Percentiles rank a stretch among this genome's conserved stretches.
phyloP scores from a whole-genome alignment of 768 basidiomycete species.

The Xanthoconium purpureum region DNA sequence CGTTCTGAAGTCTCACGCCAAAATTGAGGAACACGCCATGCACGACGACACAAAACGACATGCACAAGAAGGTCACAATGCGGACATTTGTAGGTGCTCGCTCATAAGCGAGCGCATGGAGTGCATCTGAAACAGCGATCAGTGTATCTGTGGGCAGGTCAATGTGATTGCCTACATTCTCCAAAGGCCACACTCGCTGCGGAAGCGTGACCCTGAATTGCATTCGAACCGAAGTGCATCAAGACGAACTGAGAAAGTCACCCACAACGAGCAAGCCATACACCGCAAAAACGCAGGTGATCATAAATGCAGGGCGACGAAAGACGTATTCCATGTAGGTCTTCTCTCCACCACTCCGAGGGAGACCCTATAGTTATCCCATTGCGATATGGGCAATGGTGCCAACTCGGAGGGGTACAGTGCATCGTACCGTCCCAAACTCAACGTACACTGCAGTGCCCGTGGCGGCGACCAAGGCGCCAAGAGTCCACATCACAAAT shows the following conservation, averaged over 20 bases:
- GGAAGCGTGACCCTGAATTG: slow-evolving; percentile 50
- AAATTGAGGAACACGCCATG: slow-evolving; percentile 53
- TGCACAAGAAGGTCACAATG: slow-evolving; percentile 50
- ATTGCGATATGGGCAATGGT: neutral
- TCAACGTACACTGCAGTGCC: slow-evolving; percentile 76
- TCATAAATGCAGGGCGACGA: slow-evolving; percentile 56
- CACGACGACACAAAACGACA: slow-evolving; percentile 53
- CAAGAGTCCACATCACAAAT: slow-evolving; percentile 68
- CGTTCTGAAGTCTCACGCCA: slow-evolving; percentile 63
- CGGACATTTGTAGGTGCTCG: slow-evolving; percentile 49
- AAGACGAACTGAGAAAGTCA: neutral
- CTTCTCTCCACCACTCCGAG: slow-evolving; percentile 72
- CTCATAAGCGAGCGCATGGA: slow-evolving; percentile 49
- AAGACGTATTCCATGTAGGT: slow-evolving; percentile 75
- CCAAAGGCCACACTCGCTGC: slow-evolving; percentile 66
- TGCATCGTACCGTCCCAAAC: slow-evolving; percentile 56
- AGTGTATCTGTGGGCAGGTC: neutral
- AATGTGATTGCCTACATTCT: slow-evolving; percentile 50
- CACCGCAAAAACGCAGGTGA: slow-evolving; percentile 54
- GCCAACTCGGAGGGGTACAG: neutral
- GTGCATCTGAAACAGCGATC: slow-evolving; percentile 45
- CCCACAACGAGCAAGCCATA: slow-evolving; percentile 59
- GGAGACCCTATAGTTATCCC: slow-evolving; percentile 48
- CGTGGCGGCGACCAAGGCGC: slow-evolving; percentile 58
- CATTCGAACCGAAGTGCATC: neutral